Percentiles rank a stretch among this genome's conserved stretches.
phyloP scores from a whole-genome alignment of 1,284 basidiomycete species.

The Cutaneotrichosporon sp. region DNA sequence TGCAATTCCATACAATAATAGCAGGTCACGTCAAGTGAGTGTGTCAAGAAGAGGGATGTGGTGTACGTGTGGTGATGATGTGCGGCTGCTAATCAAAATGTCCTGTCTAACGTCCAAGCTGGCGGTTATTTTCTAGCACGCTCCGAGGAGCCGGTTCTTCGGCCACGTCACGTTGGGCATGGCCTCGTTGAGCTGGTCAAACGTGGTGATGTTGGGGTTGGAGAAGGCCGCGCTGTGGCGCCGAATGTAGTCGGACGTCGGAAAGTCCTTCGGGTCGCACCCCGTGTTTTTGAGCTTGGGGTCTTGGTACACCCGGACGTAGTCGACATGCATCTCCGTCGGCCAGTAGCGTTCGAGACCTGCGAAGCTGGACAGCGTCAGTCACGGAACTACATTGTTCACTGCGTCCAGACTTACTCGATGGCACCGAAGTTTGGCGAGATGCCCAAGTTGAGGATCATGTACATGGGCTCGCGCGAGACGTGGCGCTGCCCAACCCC shows the following conservation, averaged over 20 bases:
- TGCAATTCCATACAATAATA: too few species aligned
- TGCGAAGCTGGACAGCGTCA: neutral
- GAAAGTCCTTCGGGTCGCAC: conserved; percentile 52
- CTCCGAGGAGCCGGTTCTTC: conserved; percentile 35
- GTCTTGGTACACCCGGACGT: conserved; percentile 49
- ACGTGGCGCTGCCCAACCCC: conserved; percentile 69
- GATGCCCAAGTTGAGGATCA: conserved; percentile 59
- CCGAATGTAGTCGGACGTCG: conserved; percentile 56
- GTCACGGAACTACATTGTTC: too few species aligned
- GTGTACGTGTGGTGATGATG: too few species aligned
- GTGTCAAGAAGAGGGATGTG: too few species aligned
- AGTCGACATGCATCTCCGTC: conserved; percentile 41
- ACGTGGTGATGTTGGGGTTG: conserved; percentile 36
- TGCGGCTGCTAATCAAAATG: too few species aligned
- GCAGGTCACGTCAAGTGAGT: too few species aligned
- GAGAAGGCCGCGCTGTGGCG: conserved; percentile 27
- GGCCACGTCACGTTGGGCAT: conserved; percentile 14
- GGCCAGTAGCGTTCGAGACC: conserved; percentile 6
- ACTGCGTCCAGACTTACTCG: conserved; percentile 54
- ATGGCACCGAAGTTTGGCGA: conserved; percentile 69
- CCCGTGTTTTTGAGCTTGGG: conserved; percentile 42
- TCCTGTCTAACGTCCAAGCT: too few species aligned
- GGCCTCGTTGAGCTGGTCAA: conserved; percentile 2
- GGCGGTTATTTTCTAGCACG: too few species aligned
- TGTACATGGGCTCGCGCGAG: conserved; percentile 72